Conservation (phyloP, 768 basidiomycete genomes). For the Mycena albidolilacea region DNA sequence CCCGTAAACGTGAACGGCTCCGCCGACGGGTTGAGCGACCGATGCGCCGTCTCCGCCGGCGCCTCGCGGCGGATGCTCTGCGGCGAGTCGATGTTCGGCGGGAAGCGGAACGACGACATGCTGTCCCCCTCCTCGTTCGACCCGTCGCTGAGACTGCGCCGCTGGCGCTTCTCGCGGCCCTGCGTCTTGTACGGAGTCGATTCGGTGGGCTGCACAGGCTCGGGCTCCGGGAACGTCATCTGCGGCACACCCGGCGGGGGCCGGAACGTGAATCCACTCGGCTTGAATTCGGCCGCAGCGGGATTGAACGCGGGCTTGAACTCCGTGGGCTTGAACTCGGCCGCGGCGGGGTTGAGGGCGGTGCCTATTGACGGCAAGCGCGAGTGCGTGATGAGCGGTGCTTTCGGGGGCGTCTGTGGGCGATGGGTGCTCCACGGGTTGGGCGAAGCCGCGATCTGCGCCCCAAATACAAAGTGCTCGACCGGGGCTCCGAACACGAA, state of each 20-base stretch:
- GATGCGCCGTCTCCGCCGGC: slow-evolving; percentile 51
- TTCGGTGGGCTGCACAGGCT: slow-evolving; percentile 49
- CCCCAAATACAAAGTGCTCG: slow-evolving; percentile 44
- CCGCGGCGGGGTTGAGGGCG: slow-evolving; percentile 84
- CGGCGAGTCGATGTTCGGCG: slow-evolving; percentile 66
- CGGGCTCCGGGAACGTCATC: slow-evolving; percentile 58
- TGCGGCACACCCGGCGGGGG: slow-evolving; percentile 77
- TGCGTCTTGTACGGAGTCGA: slow-evolving; percentile 66
- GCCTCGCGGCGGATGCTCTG: slow-evolving; percentile 63
- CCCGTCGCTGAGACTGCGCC: slow-evolving; percentile 62
- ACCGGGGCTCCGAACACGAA: slow-evolving; percentile 79
- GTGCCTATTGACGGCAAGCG: slow-evolving; percentile 70
- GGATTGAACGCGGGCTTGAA: slow-evolving; percentile 58
- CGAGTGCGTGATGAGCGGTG: slow-evolving; percentile 54
- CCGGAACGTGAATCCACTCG: slow-evolving; percentile 82
- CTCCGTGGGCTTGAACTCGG: slow-evolving; percentile 80
- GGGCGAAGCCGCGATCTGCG: slow-evolving; percentile 52
- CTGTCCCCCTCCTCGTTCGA: slow-evolving; percentile 70
- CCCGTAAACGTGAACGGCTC: slow-evolving; percentile 80
- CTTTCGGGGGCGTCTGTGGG: slow-evolving; percentile 51
- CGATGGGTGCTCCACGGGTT: slow-evolving; percentile 43
- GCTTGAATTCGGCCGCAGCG: slow-evolving; percentile 87
- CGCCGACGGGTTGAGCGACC: slow-evolving; percentile 59
- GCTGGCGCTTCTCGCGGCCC: slow-evolving; percentile 86
- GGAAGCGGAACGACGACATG: slow-evolving; percentile 86